phyloP scores from a whole-genome alignment of 2,329 filamentous ascomycete species.

The Penicillium sp. region DNA sequence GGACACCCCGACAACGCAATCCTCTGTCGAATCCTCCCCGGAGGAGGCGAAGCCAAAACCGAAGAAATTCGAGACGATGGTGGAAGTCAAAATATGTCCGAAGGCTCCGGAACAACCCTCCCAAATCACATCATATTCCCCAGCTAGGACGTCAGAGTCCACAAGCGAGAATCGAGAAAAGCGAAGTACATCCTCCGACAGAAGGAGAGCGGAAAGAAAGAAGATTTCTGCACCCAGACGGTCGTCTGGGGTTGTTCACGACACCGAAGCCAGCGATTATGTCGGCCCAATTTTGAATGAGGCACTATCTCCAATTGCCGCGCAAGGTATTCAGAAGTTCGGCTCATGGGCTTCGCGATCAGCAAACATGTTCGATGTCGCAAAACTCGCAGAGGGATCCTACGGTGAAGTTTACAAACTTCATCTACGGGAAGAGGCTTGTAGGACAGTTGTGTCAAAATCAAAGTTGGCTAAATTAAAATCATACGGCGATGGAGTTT shows the following conservation, averaged over 20 bases:
- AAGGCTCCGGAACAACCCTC: background rate
- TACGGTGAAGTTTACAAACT: slow-evolving; percentile 66
- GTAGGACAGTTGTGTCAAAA: slow-evolving; percentile 36
- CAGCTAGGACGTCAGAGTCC: background rate
- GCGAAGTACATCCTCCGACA: background rate
- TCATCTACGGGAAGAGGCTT: slow-evolving; percentile 38
- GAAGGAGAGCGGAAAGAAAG: slow-evolving; percentile 15
- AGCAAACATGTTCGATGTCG: slow-evolving; percentile 45
- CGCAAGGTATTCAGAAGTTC: slow-evolving; percentile 40
- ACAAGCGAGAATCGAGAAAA: background rate
- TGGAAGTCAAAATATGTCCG: slow-evolving; percentile 29
- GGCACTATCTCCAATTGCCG: slow-evolving; percentile 36
- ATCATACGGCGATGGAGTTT: slow-evolving; percentile 44
- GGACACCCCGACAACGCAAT: slow-evolving; percentile 1
- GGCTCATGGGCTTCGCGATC: slow-evolving; percentile 40
- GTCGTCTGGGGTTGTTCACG: slow-evolving; percentile 35
- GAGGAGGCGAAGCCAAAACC: slow-evolving; percentile 7
- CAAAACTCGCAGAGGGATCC: slow-evolving; percentile 64
- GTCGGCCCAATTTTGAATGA: slow-evolving; percentile 39
- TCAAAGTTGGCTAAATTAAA: slow-evolving; percentile 38
- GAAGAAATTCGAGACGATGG: slow-evolving; percentile 22
- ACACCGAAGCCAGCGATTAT: slow-evolving; percentile 36
- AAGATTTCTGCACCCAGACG: slow-evolving; percentile 22
- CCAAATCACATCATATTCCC: background rate
- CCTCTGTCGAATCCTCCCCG: background rate